Base-by-base conservation (phyloP, 163 green algal species). In the Chlamydomonas reinhardtii region DNA sequence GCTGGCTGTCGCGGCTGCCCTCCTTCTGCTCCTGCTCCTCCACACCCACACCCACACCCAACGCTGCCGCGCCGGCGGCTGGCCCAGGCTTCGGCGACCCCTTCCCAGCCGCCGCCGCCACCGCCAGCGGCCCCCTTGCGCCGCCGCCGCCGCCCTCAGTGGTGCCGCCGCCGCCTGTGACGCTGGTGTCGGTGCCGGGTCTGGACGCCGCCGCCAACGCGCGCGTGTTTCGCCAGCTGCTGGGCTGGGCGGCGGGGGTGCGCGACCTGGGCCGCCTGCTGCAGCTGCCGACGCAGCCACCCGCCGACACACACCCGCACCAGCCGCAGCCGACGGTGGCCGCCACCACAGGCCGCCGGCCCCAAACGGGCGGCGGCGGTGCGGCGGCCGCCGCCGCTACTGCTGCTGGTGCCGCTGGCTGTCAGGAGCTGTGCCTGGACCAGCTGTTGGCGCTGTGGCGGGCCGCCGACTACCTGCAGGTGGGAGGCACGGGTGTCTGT, bases 391-490 rank as follows among this genome's bases (percentile, higher is more conserved):
- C 25, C 62, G 29, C 12, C 25, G 22, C 2, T 3, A 32, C 62
- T 9, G 68, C 15, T 31, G 68, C 25, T 31, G 16, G 31, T 3
- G 32, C 31, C n/a, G 12, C 4, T 11, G 35, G 35, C 15, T 0
- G 35, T 2, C 0, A 24, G 37, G 27, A 64, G 22, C 64, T 66
- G 64, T 65, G 70, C 62, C 79, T 82, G 72, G 61, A 82, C 37
- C 66, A 87, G 73, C 73, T 87, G 82, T 61, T 32, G 61, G 37
- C 69, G 59, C 72, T 87, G 61, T 87, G 82, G 82, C n/a, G 15
- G 19, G 61, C 82, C 20, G 72, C 72, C 0, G 82, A 87, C 27
- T 87, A 87, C n/a, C 31, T 87, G 39, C 82, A 87, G 82, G 82
- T 87, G 32, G 2, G n/a, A n/a, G n/a, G n/a, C n/a, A n/a, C n/a